Evolutionary conservation across 2,329 filamentous ascomycete genomes (phyloP).

Genomic region (Ampelomyces quisqualis): DNA sequence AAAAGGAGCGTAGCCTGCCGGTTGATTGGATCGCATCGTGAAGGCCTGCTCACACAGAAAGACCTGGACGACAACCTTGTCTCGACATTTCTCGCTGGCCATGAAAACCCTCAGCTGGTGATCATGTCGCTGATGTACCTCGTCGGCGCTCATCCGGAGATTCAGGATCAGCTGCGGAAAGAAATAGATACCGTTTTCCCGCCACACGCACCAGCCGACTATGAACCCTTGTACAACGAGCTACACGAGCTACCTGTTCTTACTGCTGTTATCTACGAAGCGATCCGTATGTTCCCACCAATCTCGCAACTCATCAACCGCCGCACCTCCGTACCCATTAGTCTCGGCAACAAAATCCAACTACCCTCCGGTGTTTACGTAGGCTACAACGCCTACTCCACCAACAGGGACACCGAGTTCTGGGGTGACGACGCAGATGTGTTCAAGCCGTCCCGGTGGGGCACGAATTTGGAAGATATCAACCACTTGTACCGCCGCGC

Average conservation of each 20-base stretch:
- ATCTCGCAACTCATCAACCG: conserved; percentile 55
- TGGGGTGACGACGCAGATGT: conserved; percentile 35
- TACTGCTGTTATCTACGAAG: conserved; percentile 50
- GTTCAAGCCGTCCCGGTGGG: conserved; percentile 48
- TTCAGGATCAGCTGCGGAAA: conserved; percentile 22
- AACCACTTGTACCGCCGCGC: conserved; percentile 39
- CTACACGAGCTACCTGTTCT: conserved; percentile 47
- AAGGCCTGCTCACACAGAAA: conserved; percentile 26
- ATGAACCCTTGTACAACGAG: conserved; percentile 21
- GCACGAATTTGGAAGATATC: conserved; percentile 39
- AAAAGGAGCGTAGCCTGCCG: conserved; percentile 22
- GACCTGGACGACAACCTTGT: conserved; percentile 31
- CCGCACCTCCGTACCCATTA: conserved; percentile 33
- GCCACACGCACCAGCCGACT: conserved; percentile 12
- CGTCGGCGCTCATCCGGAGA: conserved; percentile 19
- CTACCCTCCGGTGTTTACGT: conserved; percentile 26
- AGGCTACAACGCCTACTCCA: conserved; percentile 34
- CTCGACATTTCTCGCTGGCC: conserved; percentile 29
- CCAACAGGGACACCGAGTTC: conserved; percentile 27
- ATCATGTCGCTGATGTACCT: conserved; percentile 32
- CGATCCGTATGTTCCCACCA: conserved; percentile 53
- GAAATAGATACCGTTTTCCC: conserved; percentile 21
- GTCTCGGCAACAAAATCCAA: conserved; percentile 21
- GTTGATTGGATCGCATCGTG: conserved; percentile 22
- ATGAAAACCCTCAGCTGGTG: conserved; percentile 30